Evolutionary conservation across 2,329 filamentous ascomycete genomes (phyloP).

Genomic region (Thermochaetoides dissita): DNA sequence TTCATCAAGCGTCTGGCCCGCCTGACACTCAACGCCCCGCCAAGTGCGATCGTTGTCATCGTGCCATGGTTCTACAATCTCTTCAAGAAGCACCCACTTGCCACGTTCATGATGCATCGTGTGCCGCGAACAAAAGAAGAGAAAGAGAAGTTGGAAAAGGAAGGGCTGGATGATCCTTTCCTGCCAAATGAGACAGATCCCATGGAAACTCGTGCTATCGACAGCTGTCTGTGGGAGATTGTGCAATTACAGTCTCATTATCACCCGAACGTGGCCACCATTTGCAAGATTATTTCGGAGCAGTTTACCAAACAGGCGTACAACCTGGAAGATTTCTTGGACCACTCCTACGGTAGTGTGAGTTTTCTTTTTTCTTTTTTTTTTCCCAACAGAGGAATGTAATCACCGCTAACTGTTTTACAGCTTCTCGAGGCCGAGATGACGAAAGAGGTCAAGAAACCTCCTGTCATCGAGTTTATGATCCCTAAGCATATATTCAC

Average conservation of each 20-base stretch:
- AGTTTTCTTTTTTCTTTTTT: constrained; percentile 25
- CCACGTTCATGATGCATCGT: constrained; percentile 93
- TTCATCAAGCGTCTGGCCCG: constrained; percentile 90
- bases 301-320: constrained; percentile 95
- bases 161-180: constrained; percentile 60
- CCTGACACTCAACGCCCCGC: constrained; percentile 74
- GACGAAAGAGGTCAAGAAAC: constrained; percentile 68
- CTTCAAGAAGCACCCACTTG: constrained; percentile 74
- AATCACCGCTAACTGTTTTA: constrained; percentile 19
- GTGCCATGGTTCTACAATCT: constrained; percentile 94
- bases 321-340: constrained; percentile 91
- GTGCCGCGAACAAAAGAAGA: constrained; percentile 44
- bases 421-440: constrained; percentile 76
- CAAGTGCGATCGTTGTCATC: constrained; percentile 74
- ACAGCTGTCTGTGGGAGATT: constrained; percentile 90
- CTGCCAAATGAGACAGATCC: constrained; percentile 63
- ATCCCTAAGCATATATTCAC: constrained; percentile 76
- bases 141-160: constrained; percentile 44
- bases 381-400: neutral
- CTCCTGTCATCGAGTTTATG: constrained; percentile 81
- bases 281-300: constrained; percentile 85
- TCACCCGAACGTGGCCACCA: constrained; percentile 88
- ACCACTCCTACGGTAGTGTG: constrained; percentile 78
- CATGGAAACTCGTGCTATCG: constrained; percentile 72
- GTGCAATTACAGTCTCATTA: constrained; percentile 85